Evolutionary conservation across 805 yeast species (phyloP).

Genomic region (Limtongia smithiae): DNA sequence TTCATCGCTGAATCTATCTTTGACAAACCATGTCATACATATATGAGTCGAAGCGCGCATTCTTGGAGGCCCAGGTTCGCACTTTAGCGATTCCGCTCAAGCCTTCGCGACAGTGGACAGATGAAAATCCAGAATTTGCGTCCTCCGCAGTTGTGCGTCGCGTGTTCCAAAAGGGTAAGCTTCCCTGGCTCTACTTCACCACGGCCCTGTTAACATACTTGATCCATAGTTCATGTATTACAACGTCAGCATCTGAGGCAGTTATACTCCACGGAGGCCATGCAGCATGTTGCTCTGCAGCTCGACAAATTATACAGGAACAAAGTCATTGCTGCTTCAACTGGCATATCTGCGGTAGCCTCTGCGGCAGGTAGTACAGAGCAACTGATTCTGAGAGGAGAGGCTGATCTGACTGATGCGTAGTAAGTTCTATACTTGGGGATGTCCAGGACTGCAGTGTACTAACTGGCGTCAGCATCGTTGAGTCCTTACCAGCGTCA

Average conservation of each 20-base stretch:
- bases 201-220: neutral
- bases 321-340: neutral
- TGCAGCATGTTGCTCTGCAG: constrained; percentile 26
- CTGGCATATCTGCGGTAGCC: constrained; percentile 5
- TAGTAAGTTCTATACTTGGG: constrained; percentile 5
- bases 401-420: constrained; percentile 9
- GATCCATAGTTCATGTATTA: constrained; percentile 15
- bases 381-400: constrained; percentile 13
- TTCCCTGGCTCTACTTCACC: neutral
- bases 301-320: constrained; percentile 15
- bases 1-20: no score
- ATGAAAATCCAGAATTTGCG: constrained; percentile 8
- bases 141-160: constrained; percentile 5
- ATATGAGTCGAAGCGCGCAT: constrained; percentile 22
- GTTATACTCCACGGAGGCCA: constrained; percentile 18
- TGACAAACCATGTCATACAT: constrained; percentile 4
- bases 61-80: constrained; percentile 25
- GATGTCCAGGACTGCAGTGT: no score
- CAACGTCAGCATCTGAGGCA: constrained; percentile 12
- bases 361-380: constrained; percentile 3
- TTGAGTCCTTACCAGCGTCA: constrained; percentile 16
- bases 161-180: constrained; percentile 10
- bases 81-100: constrained; percentile 11
- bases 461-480: constrained; percentile 8
- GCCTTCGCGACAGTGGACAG: constrained; percentile 18